Evolutionary conservation across 208 protist species (phyloP), one percentile per base, ranked within the genome.

Genomic region (Balamuthia mandrillaris): DNA sequence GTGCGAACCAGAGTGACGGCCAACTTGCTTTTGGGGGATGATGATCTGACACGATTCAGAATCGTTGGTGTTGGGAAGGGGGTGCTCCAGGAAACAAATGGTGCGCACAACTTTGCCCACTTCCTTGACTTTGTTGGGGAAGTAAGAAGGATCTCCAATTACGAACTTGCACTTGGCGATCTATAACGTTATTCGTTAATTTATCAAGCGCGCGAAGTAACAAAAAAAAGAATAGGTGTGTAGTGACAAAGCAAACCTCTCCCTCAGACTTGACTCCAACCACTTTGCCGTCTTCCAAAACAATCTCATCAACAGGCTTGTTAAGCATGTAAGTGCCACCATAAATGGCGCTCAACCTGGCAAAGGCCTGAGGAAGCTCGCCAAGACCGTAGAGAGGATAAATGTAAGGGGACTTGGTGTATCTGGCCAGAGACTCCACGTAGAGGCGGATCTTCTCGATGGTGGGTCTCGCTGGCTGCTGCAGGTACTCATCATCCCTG

Each of bases 321-420:
- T 98, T 93, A 3, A 99, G 93, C 97, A 99, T 99, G 91, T 99
- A 99, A 1, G 97, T 99, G 89, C 98, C 99, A 72, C 95, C 95
- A 82, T 96, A 96, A 72, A 98, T 94, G 44, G 96, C 96, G 61
- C 86, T 85, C 37, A 98, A 88, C 86, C 91, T 91, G 2, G 97
- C 97, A 94, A 99, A 99, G 44, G 94, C 96, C 91, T 99, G 98
- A 29, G 98, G 98, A 16, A 99, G 91, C 87, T 99, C 98, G 84
- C 98, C 99, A 31, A 99, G 95, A 85, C 99, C 99, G 90, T 99
- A 99, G 16, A 99, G 87, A 10, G 98, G 98, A 91, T 99, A 99
- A 31, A 99, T 95, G 92, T 99, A 99, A 33, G 98, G 98, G 27
- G 97, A 99, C 31, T 95, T 95, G 45, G 91, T 74, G 84, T 95